Percentiles rank a stretch among this genome's conserved stretches.
These are phyloP conservation scores for Stemphylium vesicarium DNA, from an alignment of 2,329 filamentous ascomycete genomes.

Conservation along the genomic window DNA sequence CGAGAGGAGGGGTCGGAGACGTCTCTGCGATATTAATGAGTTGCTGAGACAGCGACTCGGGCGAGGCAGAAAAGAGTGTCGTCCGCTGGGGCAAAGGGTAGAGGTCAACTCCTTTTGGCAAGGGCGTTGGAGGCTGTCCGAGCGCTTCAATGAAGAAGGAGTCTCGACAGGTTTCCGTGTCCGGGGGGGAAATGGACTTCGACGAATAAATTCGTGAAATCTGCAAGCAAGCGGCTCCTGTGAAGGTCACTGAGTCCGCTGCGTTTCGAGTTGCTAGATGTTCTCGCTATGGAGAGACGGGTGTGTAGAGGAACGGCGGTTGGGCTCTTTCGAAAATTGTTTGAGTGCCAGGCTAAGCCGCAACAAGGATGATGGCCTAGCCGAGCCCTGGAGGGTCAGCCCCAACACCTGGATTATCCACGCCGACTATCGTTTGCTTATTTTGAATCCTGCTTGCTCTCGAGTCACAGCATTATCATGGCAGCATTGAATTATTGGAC, in stretches of 20 bases:
- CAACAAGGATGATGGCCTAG: conserved; percentile 20
- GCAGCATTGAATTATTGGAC: not conserved
- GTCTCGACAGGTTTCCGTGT: conserved; percentile 39
- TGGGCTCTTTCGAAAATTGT: conserved; percentile 31
- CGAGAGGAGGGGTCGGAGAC: conserved; percentile 9
- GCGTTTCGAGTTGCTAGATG: conserved; percentile 38
- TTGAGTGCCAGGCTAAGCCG: conserved; percentile 32
- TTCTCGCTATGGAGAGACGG: conserved; percentile 45
- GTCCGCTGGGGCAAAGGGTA: conserved; percentile 27
- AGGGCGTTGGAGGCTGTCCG: conserved; percentile 45
- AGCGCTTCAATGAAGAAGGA: conserved; percentile 38
- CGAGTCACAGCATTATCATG: not conserved
- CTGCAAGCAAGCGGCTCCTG: conserved; percentile 44
- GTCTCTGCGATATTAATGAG: conserved; percentile 33
- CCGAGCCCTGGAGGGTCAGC: conserved; percentile 14
- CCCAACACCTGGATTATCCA: conserved; percentile 12
- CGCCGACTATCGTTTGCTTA: not conserved
- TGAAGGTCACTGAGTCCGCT: conserved; percentile 37
- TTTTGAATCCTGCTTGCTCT: not conserved
- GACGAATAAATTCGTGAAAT: conserved; percentile 48
- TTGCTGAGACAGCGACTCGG: conserved; percentile 34
- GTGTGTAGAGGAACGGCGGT: conserved; percentile 18
- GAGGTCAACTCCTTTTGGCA: conserved; percentile 33
- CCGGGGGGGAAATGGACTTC: conserved; percentile 38
- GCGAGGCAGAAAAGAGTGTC: conserved; percentile 32